Conservation (phyloP, 2,329 filamentous ascomycete genomes). For the Tolypocladium album region DNA sequence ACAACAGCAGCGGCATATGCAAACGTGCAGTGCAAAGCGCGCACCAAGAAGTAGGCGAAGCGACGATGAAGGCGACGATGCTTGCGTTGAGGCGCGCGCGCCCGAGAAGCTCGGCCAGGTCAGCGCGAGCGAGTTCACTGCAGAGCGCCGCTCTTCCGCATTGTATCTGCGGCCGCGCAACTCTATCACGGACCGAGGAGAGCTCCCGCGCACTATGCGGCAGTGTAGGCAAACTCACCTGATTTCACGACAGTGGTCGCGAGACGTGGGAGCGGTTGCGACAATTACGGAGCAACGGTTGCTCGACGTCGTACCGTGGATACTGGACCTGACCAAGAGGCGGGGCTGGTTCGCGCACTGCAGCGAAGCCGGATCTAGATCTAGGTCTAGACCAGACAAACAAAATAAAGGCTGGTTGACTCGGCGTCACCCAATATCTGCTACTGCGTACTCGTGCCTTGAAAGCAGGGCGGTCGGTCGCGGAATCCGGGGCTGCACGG, state of each 20-base stretch:
- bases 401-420: background rate
- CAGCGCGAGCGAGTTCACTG: background rate
- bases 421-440: background rate
- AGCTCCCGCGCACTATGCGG: background rate
- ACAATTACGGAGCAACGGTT: background rate
- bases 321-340: background rate
- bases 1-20: background rate
- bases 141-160: background rate
- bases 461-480: background rate
- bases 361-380: background rate
- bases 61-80: background rate
- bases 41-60: background rate
- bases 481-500: background rate
- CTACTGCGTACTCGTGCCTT: background rate
- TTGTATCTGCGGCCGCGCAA: background rate
- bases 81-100: no score
- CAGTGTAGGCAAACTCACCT: background rate
- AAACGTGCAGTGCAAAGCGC: background rate
- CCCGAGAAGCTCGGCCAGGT: background rate
- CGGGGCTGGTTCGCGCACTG: background rate
- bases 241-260: background rate
- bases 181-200: background rate
- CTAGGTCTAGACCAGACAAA: background rate
- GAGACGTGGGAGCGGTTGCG: background rate
- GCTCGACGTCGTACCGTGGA: background rate